Percentiles rank a stretch among this genome's conserved stretches.
phyloP scores from a whole-genome alignment of 2,329 filamentous ascomycete genomes.

The Sporothrix dimorphospora region DNA sequence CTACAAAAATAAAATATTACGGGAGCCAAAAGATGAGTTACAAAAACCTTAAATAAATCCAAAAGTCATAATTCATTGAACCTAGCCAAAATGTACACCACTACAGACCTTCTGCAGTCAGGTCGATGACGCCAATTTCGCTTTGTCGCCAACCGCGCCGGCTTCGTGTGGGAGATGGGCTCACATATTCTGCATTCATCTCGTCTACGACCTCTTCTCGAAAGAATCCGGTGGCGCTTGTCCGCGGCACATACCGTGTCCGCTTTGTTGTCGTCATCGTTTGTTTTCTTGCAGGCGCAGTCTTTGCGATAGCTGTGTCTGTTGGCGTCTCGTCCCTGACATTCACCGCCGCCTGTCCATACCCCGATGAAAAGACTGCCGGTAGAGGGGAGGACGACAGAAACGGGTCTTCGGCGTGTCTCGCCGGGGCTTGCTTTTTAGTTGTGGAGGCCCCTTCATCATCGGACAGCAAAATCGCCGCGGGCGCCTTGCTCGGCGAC shows the following conservation, averaged over 20 bases:
- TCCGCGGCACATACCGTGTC: slow-evolving; percentile 37
- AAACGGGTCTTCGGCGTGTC: neutral
- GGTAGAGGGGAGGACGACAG: slow-evolving; percentile 4
- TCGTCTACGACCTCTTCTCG: slow-evolving; percentile 37
- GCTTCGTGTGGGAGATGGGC: neutral
- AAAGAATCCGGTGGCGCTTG: slow-evolving; percentile 38
- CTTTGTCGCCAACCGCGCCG: slow-evolving; percentile 25
- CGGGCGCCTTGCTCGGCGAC: neutral
- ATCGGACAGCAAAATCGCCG: slow-evolving; percentile 18
- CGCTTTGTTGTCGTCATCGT: neutral
- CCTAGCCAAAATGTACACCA: neutral
- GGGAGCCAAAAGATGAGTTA: neutral
- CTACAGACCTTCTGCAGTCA: slow-evolving; percentile 12
- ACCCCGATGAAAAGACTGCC: neutral
- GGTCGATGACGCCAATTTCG: slow-evolving; percentile 25
- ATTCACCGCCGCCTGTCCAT: neutral
- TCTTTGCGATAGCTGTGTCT: too few relatives aligned
- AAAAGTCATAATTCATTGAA: neutral
- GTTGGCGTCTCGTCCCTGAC: neutral
- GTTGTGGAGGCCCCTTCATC: neutral
- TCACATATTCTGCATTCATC: neutral
- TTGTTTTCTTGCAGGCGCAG: neutral
- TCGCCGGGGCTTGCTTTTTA: neutral
- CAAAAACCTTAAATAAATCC: neutral
- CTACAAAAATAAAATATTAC: neutral